Base-by-base conservation (phyloP, 2,329 filamentous ascomycete genomes). In the Scedosporium aurantiacum region DNA sequence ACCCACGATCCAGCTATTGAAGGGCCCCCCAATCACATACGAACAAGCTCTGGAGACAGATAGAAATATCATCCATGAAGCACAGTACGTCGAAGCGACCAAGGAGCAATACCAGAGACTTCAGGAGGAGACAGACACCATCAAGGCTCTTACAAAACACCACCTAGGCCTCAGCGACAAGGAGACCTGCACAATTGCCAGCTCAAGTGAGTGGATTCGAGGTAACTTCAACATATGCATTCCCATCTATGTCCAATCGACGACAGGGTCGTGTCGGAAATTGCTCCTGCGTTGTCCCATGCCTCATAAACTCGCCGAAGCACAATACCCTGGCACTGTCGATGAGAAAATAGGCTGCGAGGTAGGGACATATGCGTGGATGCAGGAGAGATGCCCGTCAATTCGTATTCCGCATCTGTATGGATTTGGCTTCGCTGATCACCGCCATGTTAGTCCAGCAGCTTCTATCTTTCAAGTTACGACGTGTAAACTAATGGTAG, bases 321-420 rank as follows among this genome's bases (percentile, higher is more conserved):
- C 61, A 8, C 62, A 56, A 32, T 63, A 68, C 60, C 74, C 74
- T 7, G 76, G 75, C 12, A 76, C 71, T 52, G 68, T 71, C 14
- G 72, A 78, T 40, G 76, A 79, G 67, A 79, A 78, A 68, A 18
- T 78, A 12, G 41, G 67, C 25, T 63, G 60, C 12, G 68, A 70
- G 58, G 65, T 68, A 1, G 68, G 60, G 12, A 61, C 68, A 3
- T 70, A 70, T 47, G 50, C 57, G 1, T 70, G 66, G 67, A 63
- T 71, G 45, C 64, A 69, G 60, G 58, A 68, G 50, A 45, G 67
- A 54, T 71, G 68, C 55, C 62, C 67, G 23, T 60, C 62, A 25
- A 64, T 70, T 27, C 67, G 64, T 25, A 69, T 69, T 55, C 67
- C 67, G 37, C 58, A 63, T 28, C 62, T 69, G 18, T 68, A 67